Evolutionary conservation across 2,329 filamentous ascomycete genomes (phyloP), one percentile per base, ranked within the genome.

Genomic region (Penicillium sp.): DNA sequence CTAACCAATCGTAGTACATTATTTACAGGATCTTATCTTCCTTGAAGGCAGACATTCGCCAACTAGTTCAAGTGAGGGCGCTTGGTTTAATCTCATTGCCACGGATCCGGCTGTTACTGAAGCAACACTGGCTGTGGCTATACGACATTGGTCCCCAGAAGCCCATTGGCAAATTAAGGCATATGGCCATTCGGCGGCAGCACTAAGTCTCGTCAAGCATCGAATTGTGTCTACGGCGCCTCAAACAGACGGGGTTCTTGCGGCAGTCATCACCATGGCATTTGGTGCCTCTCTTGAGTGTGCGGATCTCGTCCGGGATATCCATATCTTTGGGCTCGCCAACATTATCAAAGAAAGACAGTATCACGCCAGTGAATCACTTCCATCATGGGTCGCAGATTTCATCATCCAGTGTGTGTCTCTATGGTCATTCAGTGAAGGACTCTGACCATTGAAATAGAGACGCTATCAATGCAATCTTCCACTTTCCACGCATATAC

Each of bases 61-160:
- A n/a, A 8, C 23, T 33, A 33, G 17, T 34, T 29, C 42, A 7
- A 52, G 20, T 13, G 64, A 67, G 49, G 55, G 54, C 4, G 56
- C 51, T 2, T 67, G 64, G 64, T 46, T 62, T 21, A 24, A 54
- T 10, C 49, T 65, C 10, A 50, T 67, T 30, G 49, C 49, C 26
- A 64, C 65, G 3, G 60, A 67, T 21, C 60, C 58, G 3, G 61
- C 55, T 4, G 44, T 66, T 9, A 37, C 61, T 9, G 61, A 67
- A 46, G 53, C 62, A 8, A 52, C 64, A 3, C 48, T 67, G 53
- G 61, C 60, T 7, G 42, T 63, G 8, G 60, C 58, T 6, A 30
- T 55, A 23, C 56, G 61, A 8, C 54, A 61, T 24, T 64, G 55
- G 61, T 63, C 63, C 3, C 61, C 58, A 10, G 51, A 55, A 3